Base-by-base conservation (phyloP, 2,329 filamentous ascomycete genomes). In the Chalaropsis ovoidea region DNA sequence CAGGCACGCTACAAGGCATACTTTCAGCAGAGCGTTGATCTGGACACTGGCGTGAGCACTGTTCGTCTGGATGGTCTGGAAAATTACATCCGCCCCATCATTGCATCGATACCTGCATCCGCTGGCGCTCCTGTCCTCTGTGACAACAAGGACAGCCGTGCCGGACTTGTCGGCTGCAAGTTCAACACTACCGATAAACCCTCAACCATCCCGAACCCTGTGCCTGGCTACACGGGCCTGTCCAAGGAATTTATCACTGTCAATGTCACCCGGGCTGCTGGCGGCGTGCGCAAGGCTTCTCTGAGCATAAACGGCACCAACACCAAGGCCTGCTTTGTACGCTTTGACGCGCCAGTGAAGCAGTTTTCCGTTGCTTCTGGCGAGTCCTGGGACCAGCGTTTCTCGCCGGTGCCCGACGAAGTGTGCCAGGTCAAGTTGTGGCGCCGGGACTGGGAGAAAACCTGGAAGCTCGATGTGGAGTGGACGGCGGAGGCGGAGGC, bases 1-100 rank as follows among this genome's bases (percentile, higher is more conserved):
- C 81, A 85, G 67, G 88, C 86, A 72, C 83, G 90, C 45, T 84
- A 95, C 74, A 97, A 97, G 75, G 80, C 93, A 61, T 95, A 86
- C 75, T 96, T 97, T 74, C 79, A 89, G 62, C 92, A 99, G 73
- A 82, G 83, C 10, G 79, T 96, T 61, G 83, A 96, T 69, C 81
- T 96, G 10, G 88, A 89, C 69, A 83, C 80, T 3, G 86, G 86
- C n/a, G 77, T 80, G 15, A 90, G 90, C 69, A 78, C 77, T 1
- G 88, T 92, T 49, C 84, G 83, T 42, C 77, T 95, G 8, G 81
- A 80, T 0, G 91, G 90, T 0, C 73, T 90, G 1, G 79, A 84
- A 69, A 79, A 83, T 3, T 95, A 85, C 72, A 76, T 94, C 0
- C 78, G 82, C 13, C 76, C 82, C 42, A 84, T 93, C 58, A 82